A percentile compares a stretch with the other conserved stretches of the same genome.
Evolutionary conservation across 768 basidiomycete species (phyloP).

Genomic region (Suillus decipiens): DNA sequence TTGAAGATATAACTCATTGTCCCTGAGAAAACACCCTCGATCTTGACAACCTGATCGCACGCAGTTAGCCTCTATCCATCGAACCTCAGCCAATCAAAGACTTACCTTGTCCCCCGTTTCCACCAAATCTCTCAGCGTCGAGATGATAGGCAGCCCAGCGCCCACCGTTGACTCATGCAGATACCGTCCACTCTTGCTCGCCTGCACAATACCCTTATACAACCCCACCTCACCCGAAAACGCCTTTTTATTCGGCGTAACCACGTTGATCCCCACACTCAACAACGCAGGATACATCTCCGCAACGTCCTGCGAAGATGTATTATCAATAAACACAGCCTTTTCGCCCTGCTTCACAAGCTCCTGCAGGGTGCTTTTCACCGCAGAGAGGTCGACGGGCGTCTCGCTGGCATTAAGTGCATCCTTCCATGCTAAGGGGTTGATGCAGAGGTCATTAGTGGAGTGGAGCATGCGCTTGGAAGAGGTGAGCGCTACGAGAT

Average conservation of each 20-base stretch:
- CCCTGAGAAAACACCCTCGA: conserved; percentile 97
- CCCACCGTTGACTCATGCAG: conserved; percentile 93
- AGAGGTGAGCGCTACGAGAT: conserved; percentile 67
- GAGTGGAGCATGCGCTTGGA: conserved; percentile 62
- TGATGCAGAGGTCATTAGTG: conserved; percentile 41
- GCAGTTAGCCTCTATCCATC: conserved; percentile 7
- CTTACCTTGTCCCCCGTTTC: conserved; percentile 88
- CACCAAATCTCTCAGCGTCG: conserved; percentile 89
- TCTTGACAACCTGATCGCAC: conserved; percentile 66
- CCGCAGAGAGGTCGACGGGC: conserved; percentile 36
- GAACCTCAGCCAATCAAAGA: not conserved
- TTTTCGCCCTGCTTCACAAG: conserved; percentile 50
- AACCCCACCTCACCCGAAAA: conserved; percentile 72
- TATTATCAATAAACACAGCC: conserved; percentile 87
- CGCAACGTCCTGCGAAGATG: conserved; percentile 83
- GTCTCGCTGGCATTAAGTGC: conserved; percentile 48
- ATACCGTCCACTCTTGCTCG: conserved; percentile 62
- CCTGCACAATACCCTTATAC: conserved; percentile 66
- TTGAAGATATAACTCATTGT: conserved; percentile 99
- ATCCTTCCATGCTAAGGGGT: conserved; percentile 45
- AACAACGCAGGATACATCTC: conserved; percentile 80
- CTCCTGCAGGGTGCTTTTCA: conserved; percentile 44
- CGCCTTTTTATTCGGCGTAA: conserved; percentile 98
- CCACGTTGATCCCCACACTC: conserved; percentile 75
- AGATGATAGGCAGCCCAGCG: conserved; percentile 91